phyloP scores from a whole-genome alignment of 129 eudicot genomes.

The Lactuca sativa region DNA sequence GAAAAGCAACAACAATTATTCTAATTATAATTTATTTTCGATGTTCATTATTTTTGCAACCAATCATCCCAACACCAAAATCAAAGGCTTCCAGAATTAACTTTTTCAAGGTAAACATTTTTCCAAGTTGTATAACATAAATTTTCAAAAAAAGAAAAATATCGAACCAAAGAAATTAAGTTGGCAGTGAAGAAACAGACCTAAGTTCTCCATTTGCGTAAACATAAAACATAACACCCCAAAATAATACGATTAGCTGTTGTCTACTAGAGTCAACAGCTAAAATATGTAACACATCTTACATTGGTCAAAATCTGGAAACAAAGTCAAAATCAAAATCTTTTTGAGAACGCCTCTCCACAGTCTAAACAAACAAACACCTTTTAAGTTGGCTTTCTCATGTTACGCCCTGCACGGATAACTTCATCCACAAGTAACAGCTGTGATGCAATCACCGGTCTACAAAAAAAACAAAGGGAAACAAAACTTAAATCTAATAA shows the following conservation, averaged over 20 bases:
- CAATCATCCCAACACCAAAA: no score
- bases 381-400: conserved; percentile 77
- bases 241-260: conserved; percentile 20
- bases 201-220: conserved; percentile 17
- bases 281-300: conserved; percentile 15
- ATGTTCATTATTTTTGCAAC: no score
- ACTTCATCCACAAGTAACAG: conserved; percentile 96
- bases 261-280: conserved; percentile 19
- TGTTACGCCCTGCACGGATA: conserved; percentile 97
- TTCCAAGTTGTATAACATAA: no score
- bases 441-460: conserved; percentile 93
- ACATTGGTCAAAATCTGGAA: conserved; percentile 18
- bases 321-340: conserved; percentile 35
- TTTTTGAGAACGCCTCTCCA: conserved; percentile 13
- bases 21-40: no score
- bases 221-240: conserved; percentile 21
- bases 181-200: neutral
- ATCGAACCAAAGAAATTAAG: neutral
- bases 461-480: conserved; percentile 23
- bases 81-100: no score
- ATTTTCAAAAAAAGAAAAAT: neutral
- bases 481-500: no score
- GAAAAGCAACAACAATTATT: no score
- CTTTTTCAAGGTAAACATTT: no score
- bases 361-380: neutral